Evolutionary conservation across 2,329 filamentous ascomycete genomes (phyloP), one percentile per base, ranked within the genome.

Genomic region (Fusarium heterosporum): DNA sequence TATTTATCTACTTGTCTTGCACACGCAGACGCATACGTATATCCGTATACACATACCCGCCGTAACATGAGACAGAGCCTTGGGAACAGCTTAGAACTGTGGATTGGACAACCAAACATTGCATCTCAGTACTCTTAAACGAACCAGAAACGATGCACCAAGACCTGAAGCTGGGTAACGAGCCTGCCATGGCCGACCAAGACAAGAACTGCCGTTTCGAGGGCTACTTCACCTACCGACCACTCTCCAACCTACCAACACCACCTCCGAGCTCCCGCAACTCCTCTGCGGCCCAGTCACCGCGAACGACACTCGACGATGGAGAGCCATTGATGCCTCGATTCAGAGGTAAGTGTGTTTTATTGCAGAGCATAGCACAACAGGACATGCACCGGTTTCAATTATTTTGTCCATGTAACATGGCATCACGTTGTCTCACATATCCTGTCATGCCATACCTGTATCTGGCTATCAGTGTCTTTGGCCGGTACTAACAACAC

Each of bases 221-320:
- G 55, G 81, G 82, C 65, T 87, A 86, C 76, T 88, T 89, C 72
- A 89, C 87, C 66, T 91, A 90, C 77, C 84, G 87, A 46, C 89
- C 89, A 11, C 81, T 91, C 50, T 90, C 88, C 29, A 89, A 88
- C 75, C 83, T 91, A 22, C 89, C 89, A 22, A 91, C 89, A 51
- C 89, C 89, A 64, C 89, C 89, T 42, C 84, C 83, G 12, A 89
- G 86, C 42, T 83, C 83, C 53, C 76, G 71, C 51, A 76, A 74
- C 65, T 81, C 81, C 12, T 82, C 80, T 32, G 79, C 79, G 28
- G 73, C 75, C 39, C 80, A 82, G 70, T 83, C 82, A 47, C 81
- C 83, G 43, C 74, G 75, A 38, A 75, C 78, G 53, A 75, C 76
- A 17, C 72, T 80, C 48, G 80, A 83, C 50, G 81, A 83, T 72